phyloP scores from a whole-genome alignment of 148 eudicot species.

The Rhododendron henanense region DNA sequence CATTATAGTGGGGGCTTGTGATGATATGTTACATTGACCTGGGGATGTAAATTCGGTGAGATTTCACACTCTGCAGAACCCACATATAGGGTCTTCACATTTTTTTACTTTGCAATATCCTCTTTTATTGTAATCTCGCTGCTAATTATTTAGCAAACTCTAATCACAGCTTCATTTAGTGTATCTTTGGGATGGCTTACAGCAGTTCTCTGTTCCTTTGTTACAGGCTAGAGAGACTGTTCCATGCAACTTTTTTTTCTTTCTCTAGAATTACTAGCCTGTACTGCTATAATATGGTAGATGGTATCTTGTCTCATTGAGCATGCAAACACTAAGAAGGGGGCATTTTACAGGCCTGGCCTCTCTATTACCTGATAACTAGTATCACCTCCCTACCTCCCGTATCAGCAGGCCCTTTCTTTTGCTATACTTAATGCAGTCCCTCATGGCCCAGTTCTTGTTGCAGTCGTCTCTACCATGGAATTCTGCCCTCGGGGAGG shows the following conservation, averaged over 20 bases:
- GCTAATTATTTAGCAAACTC: not conserved
- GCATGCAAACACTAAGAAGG: not conserved
- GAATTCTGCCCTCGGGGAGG: not conserved
- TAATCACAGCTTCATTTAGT: not conserved
- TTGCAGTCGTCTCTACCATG: not conserved
- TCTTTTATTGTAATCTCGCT: not conserved
- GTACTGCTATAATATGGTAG: not conserved
- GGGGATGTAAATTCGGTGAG: not conserved
- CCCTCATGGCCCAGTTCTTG: not conserved
- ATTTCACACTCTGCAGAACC: not conserved
- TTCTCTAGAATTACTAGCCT: not conserved
- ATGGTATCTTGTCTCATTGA: not conserved
- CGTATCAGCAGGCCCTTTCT: not conserved
- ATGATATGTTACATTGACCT: slow-evolving; percentile 7
- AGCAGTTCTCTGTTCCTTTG: not conserved
- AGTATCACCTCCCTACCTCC: not conserved
- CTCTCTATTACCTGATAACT: not conserved
- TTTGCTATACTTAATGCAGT: not conserved
- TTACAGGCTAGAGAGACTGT: not conserved
- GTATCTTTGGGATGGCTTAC: not conserved
- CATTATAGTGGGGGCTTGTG: slow-evolving; percentile 7
- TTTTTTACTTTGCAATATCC: not conserved
- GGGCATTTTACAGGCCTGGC: not conserved
- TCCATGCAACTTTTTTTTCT: not conserved
- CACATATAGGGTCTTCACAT: not conserved